Evolutionary conservation across 2,329 filamentous ascomycete genomes (phyloP), one percentile per base, ranked within the genome.

Genomic region (Fusarium napiforme): DNA sequence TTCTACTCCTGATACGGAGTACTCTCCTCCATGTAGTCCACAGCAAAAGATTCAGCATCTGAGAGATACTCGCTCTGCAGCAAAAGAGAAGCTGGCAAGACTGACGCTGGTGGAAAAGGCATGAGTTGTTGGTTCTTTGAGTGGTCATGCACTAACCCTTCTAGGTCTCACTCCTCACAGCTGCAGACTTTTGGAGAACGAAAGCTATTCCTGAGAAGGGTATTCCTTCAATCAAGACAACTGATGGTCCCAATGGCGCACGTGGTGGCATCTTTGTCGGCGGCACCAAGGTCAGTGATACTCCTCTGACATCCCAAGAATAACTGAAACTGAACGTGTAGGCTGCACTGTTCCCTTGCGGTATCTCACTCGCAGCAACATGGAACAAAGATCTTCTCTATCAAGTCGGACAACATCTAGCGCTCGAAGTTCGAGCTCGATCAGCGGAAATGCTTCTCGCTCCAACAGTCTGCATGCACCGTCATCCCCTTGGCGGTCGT

Each of bases 381-480:
- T 96, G 93, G 92, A 93, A 96, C 78, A 87, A 89, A 53, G 86
- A 91, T 10, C 84, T 96, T 42, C 86, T 95, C 32, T 87, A 90
- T 68, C 83, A 93, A 72, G 88, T 94, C 46, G 93, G 93, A 16
- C 86, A 89, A 64, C 88, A 93, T 72, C 88, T 96, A 66, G 93
- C 91, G 18, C 85, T 91, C 18, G 93, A 96, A 81, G 86, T 88
- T 30, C 92, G 90, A 76, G 92, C 93, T 23, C 91, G 93, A 77
- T 93, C 92, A 10, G 91, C 92, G 34, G 88, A 94, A 67, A 88
- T 95, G 39, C 85, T 95, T 9, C 86, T 96, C 14, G 93, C 91
- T 0, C 93, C 93, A 5, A 95, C 93, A 2, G 91, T 95, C 39
- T 95, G 93, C 83, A 92, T 94, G 85, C 93, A 96, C 77, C 89